These are phyloP conservation scores for Geoglossum cookeanum DNA, from an alignment of 2,329 filamentous ascomycete species.

Conservation along the genomic window DNA sequence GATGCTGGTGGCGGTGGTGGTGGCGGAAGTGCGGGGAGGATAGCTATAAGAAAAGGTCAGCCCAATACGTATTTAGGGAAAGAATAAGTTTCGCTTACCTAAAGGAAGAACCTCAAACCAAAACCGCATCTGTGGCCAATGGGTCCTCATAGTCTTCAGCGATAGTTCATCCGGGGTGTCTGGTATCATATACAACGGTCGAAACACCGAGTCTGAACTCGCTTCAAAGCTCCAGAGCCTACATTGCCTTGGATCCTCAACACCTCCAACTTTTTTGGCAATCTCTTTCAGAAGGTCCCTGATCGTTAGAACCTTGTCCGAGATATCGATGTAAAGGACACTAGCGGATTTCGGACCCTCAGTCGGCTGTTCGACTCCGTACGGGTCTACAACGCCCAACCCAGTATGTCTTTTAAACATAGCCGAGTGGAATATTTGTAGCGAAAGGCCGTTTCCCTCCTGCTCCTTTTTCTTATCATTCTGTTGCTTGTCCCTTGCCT, in stretches of 20 bases:
- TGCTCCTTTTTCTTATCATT: not conserved
- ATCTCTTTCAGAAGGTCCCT: constrained; percentile 17
- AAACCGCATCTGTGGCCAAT: constrained; percentile 3
- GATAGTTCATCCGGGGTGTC: not conserved
- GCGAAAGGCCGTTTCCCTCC: not conserved
- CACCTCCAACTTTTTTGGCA: constrained; percentile 12
- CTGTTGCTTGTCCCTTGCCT: not conserved
- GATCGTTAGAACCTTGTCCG: constrained; percentile 10
- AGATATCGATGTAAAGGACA: not conserved
- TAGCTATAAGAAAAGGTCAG: not conserved
- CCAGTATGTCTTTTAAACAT: constrained; percentile 6
- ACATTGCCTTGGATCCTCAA: constrained; percentile 20
- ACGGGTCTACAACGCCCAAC: constrained; percentile 7
- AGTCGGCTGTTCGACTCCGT: not conserved
- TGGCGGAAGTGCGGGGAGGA: not conserved
- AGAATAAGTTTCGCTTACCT: not conserved
- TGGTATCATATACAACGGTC: not conserved
- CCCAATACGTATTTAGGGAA: not conserved
- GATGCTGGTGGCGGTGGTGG: not conserved
- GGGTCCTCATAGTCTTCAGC: not conserved
- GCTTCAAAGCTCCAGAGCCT: constrained; percentile 18
- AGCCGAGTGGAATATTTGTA: constrained; percentile 3
- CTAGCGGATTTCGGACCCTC: not conserved
- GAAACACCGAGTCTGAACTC: not conserved
- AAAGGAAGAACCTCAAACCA: constrained; percentile 2